phyloP scores from a whole-genome alignment of 2,329 filamentous ascomycete genomes.

The Nothophoma quercina region DNA sequence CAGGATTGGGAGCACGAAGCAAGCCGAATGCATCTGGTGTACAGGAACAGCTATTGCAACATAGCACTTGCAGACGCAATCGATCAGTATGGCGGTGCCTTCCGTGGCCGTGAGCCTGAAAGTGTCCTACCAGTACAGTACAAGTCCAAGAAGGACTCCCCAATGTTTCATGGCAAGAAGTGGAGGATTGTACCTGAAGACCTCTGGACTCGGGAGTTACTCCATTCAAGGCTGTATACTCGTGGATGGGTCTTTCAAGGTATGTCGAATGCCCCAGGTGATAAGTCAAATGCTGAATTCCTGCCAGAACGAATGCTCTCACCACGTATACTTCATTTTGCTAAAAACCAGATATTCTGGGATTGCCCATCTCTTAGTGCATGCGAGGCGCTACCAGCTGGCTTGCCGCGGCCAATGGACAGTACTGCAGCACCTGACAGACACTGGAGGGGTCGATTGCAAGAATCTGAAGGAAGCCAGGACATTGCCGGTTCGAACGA shows the following conservation, averaged over 20 bases:
- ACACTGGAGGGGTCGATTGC: slow-evolving; percentile 36
- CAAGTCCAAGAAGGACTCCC: slow-evolving; percentile 3
- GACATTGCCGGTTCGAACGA: slow-evolving; percentile 28
- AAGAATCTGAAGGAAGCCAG: slow-evolving; percentile 15
- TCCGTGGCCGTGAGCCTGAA: slow-evolving; percentile 24
- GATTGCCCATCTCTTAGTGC: slow-evolving; percentile 35
- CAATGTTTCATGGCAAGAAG: slow-evolving; percentile 19
- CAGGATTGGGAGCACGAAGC: slow-evolving; percentile 33
- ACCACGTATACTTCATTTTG: slow-evolving; percentile 38
- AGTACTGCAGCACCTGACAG: slow-evolving; percentile 24
- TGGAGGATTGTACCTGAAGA: slow-evolving; percentile 29
- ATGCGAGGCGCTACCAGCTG: slow-evolving; percentile 32
- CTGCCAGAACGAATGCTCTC: slow-evolving; percentile 35
- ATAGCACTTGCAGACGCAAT: slow-evolving; percentile 35
- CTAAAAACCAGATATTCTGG: slow-evolving; percentile 36
- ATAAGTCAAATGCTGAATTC: slow-evolving; percentile 1
- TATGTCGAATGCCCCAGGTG: slow-evolving; percentile 1
- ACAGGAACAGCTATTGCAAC: slow-evolving; percentile 40
- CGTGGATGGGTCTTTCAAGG: slow-evolving; percentile 44
- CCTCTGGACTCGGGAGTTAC: slow-evolving; percentile 31
- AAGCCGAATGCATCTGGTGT: slow-evolving; percentile 37
- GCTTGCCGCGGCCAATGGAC: slow-evolving; percentile 32
- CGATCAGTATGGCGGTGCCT: slow-evolving; percentile 29
- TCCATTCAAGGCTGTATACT: slow-evolving; percentile 26
- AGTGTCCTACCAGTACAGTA: slow-evolving; percentile 27